Percentiles rank a stretch among this genome's conserved stretches.
phyloP scores from a whole-genome alignment of 208 protist genomes.

The Leishmania aethiopica region DNA sequence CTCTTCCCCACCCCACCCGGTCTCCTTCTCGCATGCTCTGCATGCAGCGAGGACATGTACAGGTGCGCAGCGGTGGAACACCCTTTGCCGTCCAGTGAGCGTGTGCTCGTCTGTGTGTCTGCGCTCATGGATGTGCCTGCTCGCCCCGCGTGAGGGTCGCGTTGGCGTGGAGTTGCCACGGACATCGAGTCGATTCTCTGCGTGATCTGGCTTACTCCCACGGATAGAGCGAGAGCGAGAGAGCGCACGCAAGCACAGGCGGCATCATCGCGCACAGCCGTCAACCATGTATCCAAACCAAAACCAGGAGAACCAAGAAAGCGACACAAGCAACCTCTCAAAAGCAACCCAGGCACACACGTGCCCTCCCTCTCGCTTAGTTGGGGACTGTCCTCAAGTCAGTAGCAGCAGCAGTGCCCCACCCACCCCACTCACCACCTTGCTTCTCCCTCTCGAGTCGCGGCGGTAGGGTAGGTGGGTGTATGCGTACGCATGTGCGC shows the following conservation, averaged over 20 bases:
- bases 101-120: background rate
- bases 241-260: background rate
- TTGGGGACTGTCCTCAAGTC: background rate
- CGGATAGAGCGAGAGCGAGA: background rate
- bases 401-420: background rate
- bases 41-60: background rate
- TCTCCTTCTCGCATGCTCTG: background rate
- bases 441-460: background rate
- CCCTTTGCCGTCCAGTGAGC: background rate
- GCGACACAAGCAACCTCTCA: background rate
- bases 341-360: background rate
- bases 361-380: background rate
- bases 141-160: background rate
- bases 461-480: background rate
- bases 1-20: background rate
- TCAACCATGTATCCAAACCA: background rate
- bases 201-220: background rate
- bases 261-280: background rate
- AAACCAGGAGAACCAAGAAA: background rate
- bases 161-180: background rate
- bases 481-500: background rate
- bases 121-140: background rate
- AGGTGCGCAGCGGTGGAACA: background rate
- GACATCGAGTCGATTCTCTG: background rate
- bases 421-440: background rate